Conservation (phyloP, 345 rosid species). For the Ceriops tagal region DNA sequence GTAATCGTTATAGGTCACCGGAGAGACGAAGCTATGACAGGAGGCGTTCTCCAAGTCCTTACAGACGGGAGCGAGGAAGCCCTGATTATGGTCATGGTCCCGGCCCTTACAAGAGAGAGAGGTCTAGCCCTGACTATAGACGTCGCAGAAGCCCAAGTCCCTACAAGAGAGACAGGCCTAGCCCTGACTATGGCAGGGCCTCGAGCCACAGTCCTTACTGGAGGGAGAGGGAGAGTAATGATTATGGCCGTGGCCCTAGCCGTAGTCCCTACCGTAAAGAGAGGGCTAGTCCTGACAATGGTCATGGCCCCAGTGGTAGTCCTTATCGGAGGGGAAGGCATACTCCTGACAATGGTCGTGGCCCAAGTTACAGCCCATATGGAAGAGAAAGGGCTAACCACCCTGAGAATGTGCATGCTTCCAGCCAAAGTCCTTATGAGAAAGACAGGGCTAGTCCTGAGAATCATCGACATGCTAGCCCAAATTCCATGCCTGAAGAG, state of each 20-base stretch:
- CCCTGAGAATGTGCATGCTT: conserved; percentile 40
- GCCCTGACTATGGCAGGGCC: conserved; percentile 55
- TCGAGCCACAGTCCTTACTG: conserved; percentile 39
- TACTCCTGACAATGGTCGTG: conserved; percentile 22
- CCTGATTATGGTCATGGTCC: conserved; percentile 85
- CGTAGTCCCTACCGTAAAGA: conserved; percentile 62
- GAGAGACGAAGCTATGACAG: conserved; percentile 54
- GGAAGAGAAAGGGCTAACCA: conserved; percentile 31
- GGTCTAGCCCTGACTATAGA: conserved; percentile 76
- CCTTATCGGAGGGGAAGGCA: conserved; percentile 45
- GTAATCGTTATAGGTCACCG: conserved; percentile 61
- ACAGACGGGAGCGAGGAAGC: conserved; percentile 74
- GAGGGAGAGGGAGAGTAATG: conserved; percentile 38
- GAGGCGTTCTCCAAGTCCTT: conserved; percentile 79
- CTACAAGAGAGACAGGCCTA: conserved; percentile 51
- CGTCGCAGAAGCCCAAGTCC: conserved; percentile 44
- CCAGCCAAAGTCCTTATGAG: conserved; percentile 46
- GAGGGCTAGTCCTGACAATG: conserved; percentile 46
- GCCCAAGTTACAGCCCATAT: conserved; percentile 35
- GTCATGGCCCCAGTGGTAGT: conserved; percentile 45
- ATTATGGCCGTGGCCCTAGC: conserved; percentile 42
- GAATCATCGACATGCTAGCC: conserved; percentile 19
- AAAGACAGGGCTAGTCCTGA: conserved; percentile 46
- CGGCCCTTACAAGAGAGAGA: conserved; percentile 51
- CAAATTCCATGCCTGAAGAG: conserved; percentile 20